These are phyloP conservation scores for Suillus tomentosus DNA, from an alignment of 768 basidiomycete genomes.

Conservation along the genomic window DNA sequence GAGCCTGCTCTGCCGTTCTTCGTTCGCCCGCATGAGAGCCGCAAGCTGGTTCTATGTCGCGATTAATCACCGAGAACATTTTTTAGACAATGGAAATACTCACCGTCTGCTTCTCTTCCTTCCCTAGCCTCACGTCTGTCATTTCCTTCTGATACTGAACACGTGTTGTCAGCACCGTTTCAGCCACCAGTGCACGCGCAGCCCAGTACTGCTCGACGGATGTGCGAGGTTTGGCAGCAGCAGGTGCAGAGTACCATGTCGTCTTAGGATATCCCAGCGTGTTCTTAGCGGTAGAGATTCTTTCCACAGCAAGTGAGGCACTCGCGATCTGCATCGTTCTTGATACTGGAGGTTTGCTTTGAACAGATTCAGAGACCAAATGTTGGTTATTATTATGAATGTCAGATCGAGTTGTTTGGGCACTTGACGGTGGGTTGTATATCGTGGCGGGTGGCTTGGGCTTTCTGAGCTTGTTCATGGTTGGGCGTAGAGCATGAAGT, in stretches of 20 bases:
- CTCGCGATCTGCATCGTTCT: slow-evolving; percentile 35
- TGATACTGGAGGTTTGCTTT: slow-evolving; percentile 20
- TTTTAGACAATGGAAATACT: slow-evolving; percentile 21
- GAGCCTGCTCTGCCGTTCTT: slow-evolving; percentile 49
- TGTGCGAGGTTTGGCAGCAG: slow-evolving; percentile 28
- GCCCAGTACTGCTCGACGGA: slow-evolving; percentile 66
- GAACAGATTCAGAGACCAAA: background rate
- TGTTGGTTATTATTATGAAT: background rate
- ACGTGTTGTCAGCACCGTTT: slow-evolving; percentile 55
- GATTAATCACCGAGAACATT: background rate
- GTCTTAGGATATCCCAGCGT: slow-evolving; percentile 15
- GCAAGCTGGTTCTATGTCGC: slow-evolving; percentile 47
- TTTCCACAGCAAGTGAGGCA: slow-evolving; percentile 11
- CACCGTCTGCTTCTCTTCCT: slow-evolving; percentile 52
- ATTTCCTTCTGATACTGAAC: slow-evolving; percentile 53
- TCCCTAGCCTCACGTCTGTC: slow-evolving; percentile 38
- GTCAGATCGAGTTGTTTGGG: background rate
- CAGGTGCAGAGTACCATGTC: slow-evolving; percentile 25
- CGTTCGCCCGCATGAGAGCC: slow-evolving; percentile 41
- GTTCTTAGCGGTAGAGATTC: background rate
- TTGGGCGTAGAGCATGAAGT: background rate
- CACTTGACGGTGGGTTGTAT: background rate
- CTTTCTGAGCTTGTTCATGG: slow-evolving; percentile 31
- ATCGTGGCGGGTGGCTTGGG: slow-evolving; percentile 15
- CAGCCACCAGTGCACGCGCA: slow-evolving; percentile 63